These are phyloP conservation scores for Penicillium paradoxum DNA, from an alignment of 495 filamentous ascomycete genomes.

Conservation along the genomic window DNA sequence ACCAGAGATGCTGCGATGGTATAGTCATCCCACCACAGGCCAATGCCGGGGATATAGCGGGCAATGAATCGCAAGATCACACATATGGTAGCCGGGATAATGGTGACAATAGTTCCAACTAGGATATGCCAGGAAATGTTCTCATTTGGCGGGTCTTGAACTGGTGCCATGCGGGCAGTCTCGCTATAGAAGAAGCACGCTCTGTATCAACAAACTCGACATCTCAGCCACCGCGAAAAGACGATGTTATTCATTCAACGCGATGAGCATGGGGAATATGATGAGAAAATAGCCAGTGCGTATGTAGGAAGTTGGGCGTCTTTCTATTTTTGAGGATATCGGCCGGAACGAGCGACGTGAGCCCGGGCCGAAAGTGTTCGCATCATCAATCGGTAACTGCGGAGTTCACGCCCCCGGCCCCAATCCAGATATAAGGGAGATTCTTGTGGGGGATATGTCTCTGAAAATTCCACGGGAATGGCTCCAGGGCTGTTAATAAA, in stretches of 20 bases:
- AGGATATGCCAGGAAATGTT: constrained; percentile 23
- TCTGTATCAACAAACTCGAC: neutral
- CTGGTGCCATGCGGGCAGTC: constrained; percentile 9
- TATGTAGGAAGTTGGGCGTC: neutral
- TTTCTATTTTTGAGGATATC: neutral
- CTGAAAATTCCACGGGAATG: too few relatives aligned
- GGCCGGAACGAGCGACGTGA: neutral
- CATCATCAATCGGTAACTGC: neutral
- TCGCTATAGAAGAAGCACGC: neutral
- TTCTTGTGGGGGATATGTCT: too few relatives aligned
- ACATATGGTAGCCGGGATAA: constrained; percentile 29
- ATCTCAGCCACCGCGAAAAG: neutral
- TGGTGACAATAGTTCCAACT: constrained; percentile 25
- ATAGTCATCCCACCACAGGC: constrained; percentile 39
- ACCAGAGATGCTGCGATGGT: constrained; percentile 29
- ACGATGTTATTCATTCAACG: neutral
- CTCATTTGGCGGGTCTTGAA: constrained; percentile 1
- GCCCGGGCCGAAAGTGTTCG: neutral
- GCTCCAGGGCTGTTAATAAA: too few relatives aligned
- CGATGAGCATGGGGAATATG: neutral
- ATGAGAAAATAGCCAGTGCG: neutral
- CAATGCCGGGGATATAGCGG: constrained; percentile 22
- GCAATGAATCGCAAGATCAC: constrained; percentile 27
- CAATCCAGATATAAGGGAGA: too few relatives aligned
- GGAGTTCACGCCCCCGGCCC: neutral